phyloP scores from a whole-genome alignment of 2,329 filamentous ascomycete genomes.

The Cyanodermella asteris region DNA sequence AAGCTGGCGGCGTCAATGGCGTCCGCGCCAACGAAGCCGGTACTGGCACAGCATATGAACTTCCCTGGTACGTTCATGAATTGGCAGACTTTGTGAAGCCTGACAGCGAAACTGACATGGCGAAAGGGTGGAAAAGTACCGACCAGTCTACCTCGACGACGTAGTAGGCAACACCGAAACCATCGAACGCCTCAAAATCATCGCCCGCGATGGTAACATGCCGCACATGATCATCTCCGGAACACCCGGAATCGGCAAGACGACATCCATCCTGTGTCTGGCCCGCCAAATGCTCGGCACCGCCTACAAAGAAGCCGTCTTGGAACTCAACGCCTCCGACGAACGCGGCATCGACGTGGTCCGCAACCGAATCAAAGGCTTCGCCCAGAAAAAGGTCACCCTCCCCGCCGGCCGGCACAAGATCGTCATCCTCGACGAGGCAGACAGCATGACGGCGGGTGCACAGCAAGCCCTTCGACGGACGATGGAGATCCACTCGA shows the following conservation, averaged over 20 bases:
- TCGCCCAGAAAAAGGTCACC: constrained; percentile 97
- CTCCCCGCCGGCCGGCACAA: constrained; percentile 80
- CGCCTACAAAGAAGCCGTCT: constrained; percentile 87
- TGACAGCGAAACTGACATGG: constrained; percentile 1
- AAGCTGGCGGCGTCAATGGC: constrained; percentile 19
- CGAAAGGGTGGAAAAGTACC: constrained; percentile 88
- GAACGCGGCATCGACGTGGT: constrained; percentile 97
- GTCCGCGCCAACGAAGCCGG: constrained; percentile 18
- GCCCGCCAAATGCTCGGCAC: constrained; percentile 80
- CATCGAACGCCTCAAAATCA: constrained; percentile 91
- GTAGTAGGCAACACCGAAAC: constrained; percentile 96
- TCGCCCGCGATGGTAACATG: constrained; percentile 97
- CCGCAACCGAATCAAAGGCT: constrained; percentile 90
- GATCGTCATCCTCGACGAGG: constrained; percentile 91
- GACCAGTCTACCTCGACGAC: constrained; percentile 84
- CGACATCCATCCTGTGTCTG: constrained; percentile 81
- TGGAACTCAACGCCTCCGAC: constrained; percentile 91
- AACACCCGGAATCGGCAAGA: constrained; percentile 98
- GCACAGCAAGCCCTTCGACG: constrained; percentile 85
- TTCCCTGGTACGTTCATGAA: constrained; percentile 21
- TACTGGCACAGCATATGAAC: constrained; percentile 22
- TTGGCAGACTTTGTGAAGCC: constrained; percentile 1
- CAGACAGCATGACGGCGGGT: constrained; percentile 91
- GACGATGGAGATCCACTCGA: constrained; percentile 97
- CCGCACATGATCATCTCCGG: constrained; percentile 98